phyloP scores from a whole-genome alignment of 805 yeast species.

The Ogataea siamensis region DNA sequence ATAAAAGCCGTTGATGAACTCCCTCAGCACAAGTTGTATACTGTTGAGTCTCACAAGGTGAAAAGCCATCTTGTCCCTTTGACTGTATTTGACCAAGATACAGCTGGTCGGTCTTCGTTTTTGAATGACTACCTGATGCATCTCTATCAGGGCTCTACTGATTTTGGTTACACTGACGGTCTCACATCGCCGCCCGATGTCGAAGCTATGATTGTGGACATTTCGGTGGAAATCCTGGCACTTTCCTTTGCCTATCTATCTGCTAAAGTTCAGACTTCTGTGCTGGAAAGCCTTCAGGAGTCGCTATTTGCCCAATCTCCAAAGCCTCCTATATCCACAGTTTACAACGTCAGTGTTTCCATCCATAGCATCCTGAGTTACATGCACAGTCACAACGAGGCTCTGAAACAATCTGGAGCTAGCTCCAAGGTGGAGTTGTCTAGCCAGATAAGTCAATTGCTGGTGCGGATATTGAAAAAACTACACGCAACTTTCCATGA shows the following conservation, averaged over 20 bases:
- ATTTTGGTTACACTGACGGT: constrained; percentile 36
- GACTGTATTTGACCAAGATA: constrained; percentile 35
- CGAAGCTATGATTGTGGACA: constrained; percentile 61
- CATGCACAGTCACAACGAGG: constrained; percentile 25
- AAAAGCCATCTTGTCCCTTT: constrained; percentile 30
- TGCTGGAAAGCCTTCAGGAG: constrained; percentile 75
- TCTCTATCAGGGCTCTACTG: constrained; percentile 28
- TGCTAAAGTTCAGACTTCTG: constrained; percentile 77
- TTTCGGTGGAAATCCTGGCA: constrained; percentile 74
- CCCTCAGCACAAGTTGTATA: constrained; percentile 24
- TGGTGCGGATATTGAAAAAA: constrained; percentile 31
- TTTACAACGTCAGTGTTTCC: constrained; percentile 62
- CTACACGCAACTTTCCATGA: constrained; percentile 24
- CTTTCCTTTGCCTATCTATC: constrained; percentile 68
- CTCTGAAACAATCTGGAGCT: constrained; percentile 5
- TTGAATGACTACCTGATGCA: constrained; percentile 41
- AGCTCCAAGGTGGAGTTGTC: constrained; percentile 20
- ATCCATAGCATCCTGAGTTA: constrained; percentile 49
- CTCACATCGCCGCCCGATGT: constrained; percentile 40
- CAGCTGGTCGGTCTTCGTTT: constrained; percentile 35
- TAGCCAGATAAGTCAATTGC: constrained; percentile 21
- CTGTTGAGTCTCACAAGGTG: constrained; percentile 33
- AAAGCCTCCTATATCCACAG: constrained; percentile 17
- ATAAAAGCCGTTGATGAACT: constrained; percentile 23
- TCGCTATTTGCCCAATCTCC: constrained; percentile 43